Percentiles rank a stretch among this genome's conserved stretches.
Conservation (phyloP, 345 rosid genomes). For the Lepidium africanum region DNA sequence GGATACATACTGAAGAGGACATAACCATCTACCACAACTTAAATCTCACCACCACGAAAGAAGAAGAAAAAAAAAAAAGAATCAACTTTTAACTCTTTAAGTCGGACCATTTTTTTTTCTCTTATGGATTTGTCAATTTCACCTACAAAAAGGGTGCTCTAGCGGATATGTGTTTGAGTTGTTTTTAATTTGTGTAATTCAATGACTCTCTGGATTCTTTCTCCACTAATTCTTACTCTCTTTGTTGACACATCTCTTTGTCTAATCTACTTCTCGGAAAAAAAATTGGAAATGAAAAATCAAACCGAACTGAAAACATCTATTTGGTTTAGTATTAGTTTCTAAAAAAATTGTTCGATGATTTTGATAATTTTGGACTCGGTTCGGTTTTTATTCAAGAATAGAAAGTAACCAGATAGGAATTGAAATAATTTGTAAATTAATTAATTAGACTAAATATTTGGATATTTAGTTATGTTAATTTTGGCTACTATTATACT, state of each 20-base stretch:
- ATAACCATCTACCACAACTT: slow-evolving; percentile 23
- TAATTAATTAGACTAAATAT: no score
- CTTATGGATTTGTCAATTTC: slow-evolving; percentile 15
- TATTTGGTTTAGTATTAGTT: no score
- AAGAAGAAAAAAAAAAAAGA: neutral
- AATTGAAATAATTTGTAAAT: no score
- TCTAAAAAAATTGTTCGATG: no score
- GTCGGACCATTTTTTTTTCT: neutral
- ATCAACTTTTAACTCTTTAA: slow-evolving; percentile 11
- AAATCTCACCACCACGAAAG: slow-evolving; percentile 2
- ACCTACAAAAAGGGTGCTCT: slow-evolving; percentile 11
- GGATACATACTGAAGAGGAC: slow-evolving; percentile 68
- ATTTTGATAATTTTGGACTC: no score
- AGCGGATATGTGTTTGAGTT: slow-evolving; percentile 13
- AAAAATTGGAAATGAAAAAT: no score
- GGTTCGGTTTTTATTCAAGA: no score
- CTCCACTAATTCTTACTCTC: neutral
- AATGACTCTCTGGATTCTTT: slow-evolving; percentile 4
- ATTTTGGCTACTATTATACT: no score
- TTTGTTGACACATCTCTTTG: neutral
- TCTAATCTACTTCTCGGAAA: no score
- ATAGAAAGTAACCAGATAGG: no score
- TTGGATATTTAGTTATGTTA: no score
- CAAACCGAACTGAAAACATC: no score
- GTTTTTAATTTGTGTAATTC: slow-evolving; percentile 1